Evolutionary conservation across 2,329 filamentous ascomycete species (phyloP).

Genomic region (Talaromyces marneffei): DNA sequence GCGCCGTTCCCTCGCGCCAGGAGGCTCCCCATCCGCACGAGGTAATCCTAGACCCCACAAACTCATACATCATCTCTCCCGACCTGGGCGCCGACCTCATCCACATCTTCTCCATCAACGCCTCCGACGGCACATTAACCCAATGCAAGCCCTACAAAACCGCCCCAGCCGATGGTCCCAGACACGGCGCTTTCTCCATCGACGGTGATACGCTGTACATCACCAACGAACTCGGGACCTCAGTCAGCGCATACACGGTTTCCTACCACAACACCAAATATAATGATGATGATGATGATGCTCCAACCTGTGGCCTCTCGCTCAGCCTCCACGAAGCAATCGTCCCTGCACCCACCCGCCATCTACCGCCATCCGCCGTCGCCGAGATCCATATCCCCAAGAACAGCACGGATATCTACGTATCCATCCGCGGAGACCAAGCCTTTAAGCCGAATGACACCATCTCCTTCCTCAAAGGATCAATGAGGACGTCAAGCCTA

Average conservation of each 20-base stretch:
- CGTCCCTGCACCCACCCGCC: constrained; percentile 10
- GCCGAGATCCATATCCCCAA: constrained; percentile 23
- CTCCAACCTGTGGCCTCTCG: constrained; percentile 22
- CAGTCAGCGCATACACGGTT: constrained; percentile 35
- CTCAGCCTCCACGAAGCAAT: constrained; percentile 18
- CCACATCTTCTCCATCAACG: constrained; percentile 53
- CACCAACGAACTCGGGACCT: constrained; percentile 54
- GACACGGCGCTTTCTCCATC: constrained; percentile 57
- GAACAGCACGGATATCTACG: constrained; percentile 21
- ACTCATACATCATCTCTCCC: constrained; percentile 57
- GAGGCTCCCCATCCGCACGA: constrained; percentile 59
- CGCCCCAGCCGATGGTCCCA: constrained; percentile 55
- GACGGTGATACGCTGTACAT: constrained; percentile 35
- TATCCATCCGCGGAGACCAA: constrained; percentile 29
- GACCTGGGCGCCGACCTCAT: constrained; percentile 62
- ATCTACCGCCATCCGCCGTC: constrained; percentile 24
- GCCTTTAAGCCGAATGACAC: constrained; percentile 24
- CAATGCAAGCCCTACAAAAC: constrained; percentile 39
- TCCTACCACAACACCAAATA: constrained; percentile 22
- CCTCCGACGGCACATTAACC: constrained; percentile 38
- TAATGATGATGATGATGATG: too few relatives aligned
- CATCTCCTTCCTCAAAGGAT: constrained; percentile 23
- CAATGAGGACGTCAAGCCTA: constrained; percentile 50
- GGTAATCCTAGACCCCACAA: constrained; percentile 60
- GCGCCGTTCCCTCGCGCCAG: constrained; percentile 44